Base-by-base conservation (phyloP, 148 eudicot genomes). In the Amaranthus hypochondriacus region DNA sequence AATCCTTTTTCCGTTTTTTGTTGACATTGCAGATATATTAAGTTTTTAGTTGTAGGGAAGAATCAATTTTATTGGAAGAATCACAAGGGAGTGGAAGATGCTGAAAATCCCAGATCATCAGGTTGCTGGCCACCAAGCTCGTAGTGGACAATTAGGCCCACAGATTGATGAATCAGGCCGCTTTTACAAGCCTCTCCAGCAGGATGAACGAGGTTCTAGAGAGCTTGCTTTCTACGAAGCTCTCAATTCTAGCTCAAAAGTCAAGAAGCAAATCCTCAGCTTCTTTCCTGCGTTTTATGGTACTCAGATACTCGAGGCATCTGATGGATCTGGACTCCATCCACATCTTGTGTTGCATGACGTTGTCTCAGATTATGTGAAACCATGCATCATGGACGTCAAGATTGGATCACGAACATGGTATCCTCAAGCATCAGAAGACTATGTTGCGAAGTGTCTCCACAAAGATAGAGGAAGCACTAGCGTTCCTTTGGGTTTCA, bases 121-220 rank as follows among this genome's bases (percentile, higher is more conserved):
- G 78, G 96, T 90, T 77, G 98, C 94, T 10, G 98, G 98, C 0
- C 98, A 93, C 81, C 84, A 71, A 66, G 98, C 92, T 21, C 53
- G 55, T 51, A 66, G 75, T 12, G 96, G 97, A 62, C 76, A 80
- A 67, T 84, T 91, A 56, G 97, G 98, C 5, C 98, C 97, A 0
- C 92, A 86, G 28, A 68, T 89, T 8, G 98, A 91, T 61, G 88
- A 77, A 67, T 83, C 86, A 6, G 97, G 97, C 9, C 82, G 82
- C 61, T 94, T 94, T 61, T 94, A 87, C 90, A 94, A 94, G 86
- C 98, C 97, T 77, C 93, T 94, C 48, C 98, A 89, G 71, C 78
- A 87, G 10, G 86, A 80, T 51, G 87, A 87, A 39, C 87, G 96
- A 11, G 98, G 97, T 57, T 55, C 82, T 54, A 66, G 73, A 62